Base-by-base conservation (phyloP, 768 basidiomycete genomes). In the Cubamyces lactineus region DNA sequence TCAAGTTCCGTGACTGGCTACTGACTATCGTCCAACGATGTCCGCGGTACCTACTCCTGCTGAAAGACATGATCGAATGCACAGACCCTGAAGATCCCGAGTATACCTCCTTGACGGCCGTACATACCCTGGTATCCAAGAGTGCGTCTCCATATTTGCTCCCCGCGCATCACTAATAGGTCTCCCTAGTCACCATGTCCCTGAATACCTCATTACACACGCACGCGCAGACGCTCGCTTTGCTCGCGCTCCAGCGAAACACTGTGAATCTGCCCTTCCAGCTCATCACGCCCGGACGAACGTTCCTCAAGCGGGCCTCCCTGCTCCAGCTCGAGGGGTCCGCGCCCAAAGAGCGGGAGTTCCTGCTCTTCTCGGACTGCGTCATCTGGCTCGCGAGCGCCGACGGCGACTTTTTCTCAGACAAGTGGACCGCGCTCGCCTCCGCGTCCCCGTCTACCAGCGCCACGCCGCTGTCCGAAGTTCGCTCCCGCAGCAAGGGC, bases 1-100 rank as follows among this genome's bases (percentile, higher is more conserved):
- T 96, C 51, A 87, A 87, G 67, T 78, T 96, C 30, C 81, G 88
- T 8, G 91, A 94, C 70, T 96, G 93, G 87, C 82, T 96, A 11
- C 79, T 96, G 56, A 91, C 91, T 2, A 86, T 93, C 50, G 88
- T 96, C 7, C 93, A 96, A 73, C 83, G 93, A 57, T 94, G 92
- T 72, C 94, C 94, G 4, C 82, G 94, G 58, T 95, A 95, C 71
- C 81, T 94, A 8, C 80, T 96, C 12, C 77, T 96, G 12, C 82
- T 95, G 53, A 92, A 87, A 73, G 93, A 96, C 70, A 80, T 95
- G 40, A 84, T 92, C 39, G 72, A 73, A n/a, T 84, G 85, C 61
- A 91, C 88, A 16, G 80, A 82, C 40, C 74, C 78, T 4, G 84
- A 85, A 3, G 87, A 90, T 62, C 78, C 82, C n/a, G 93, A 94